These are phyloP conservation scores for Amanita rubescens DNA, from an alignment of 768 basidiomycete species.

Conservation along the genomic window DNA sequence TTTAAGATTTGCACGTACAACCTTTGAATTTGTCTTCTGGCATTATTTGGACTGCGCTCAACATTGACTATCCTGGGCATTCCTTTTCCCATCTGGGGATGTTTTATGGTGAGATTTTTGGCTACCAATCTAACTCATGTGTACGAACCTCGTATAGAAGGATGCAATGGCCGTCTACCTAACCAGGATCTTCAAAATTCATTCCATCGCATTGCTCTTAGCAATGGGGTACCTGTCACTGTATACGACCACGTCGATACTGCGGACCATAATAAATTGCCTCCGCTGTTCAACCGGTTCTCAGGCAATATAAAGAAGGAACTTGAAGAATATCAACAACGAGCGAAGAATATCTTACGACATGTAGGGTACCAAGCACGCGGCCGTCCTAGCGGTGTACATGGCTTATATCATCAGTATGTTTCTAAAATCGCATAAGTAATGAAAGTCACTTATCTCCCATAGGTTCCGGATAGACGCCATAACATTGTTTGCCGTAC, in stretches of 20 bases:
- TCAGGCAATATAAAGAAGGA: slow-evolving; percentile 14
- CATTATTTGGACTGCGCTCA: slow-evolving; percentile 92
- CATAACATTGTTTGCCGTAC: slow-evolving; percentile 82
- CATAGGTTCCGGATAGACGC: slow-evolving; percentile 89
- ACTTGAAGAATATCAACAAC: slow-evolving; percentile 45
- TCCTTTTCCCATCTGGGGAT: slow-evolving; percentile 96
- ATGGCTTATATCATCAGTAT: slow-evolving; percentile 85
- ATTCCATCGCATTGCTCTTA: slow-evolving; percentile 60
- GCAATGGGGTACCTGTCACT: slow-evolving; percentile 69
- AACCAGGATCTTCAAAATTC: slow-evolving; percentile 95
- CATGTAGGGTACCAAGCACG: slow-evolving; percentile 70
- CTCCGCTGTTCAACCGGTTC: slow-evolving; percentile 29
- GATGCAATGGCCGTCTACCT: slow-evolving; percentile 88
- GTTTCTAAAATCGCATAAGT: slow-evolving; percentile 11
- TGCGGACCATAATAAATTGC: slow-evolving; percentile 29
- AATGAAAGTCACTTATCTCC: background rate
- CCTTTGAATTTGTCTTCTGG: slow-evolving; percentile 64
- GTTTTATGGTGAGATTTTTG: slow-evolving; percentile 61
- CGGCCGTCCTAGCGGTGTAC: slow-evolving; percentile 80
- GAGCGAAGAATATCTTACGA: slow-evolving; percentile 58
- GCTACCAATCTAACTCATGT: background rate
- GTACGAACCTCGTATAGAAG: slow-evolving; percentile 52
- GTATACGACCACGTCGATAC: slow-evolving; percentile 73
- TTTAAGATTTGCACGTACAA: slow-evolving; percentile 58
- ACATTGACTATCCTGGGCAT: slow-evolving; percentile 94